Conservation (phyloP, 2,329 filamentous ascomycete species). For the Coniella vitis region DNA sequence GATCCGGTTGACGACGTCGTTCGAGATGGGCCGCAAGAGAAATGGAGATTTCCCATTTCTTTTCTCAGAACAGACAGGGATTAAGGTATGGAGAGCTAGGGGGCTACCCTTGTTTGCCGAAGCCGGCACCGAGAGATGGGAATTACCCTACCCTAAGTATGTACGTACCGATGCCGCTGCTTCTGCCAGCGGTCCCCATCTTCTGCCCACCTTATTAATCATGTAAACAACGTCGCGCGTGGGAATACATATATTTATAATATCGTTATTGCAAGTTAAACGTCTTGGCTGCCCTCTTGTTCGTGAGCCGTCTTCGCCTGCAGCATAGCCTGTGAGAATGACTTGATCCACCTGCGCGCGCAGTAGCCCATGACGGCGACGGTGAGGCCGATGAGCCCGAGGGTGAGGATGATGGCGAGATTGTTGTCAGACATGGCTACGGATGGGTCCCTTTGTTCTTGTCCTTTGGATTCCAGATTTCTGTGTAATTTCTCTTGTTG, state of each 20-base stretch:
- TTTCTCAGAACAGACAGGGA: too few species aligned
- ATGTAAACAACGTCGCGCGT: too few species aligned
- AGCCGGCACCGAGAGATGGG: not conserved
- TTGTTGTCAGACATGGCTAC: conserved; percentile 17
- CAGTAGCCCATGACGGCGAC: conserved; percentile 19
- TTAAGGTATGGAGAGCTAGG: too few species aligned
- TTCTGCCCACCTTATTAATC: too few species aligned
- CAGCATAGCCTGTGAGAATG: conserved; percentile 22
- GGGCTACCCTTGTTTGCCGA: conserved; percentile 2
- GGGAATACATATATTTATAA: too few species aligned
- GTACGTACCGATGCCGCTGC: too few species aligned
- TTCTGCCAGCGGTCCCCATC: too few species aligned
- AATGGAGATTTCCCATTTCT: not conserved
- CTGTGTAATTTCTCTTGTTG: too few species aligned
- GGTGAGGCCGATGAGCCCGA: conserved; percentile 22
- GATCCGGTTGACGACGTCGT: not conserved
- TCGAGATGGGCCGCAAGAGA: not conserved
- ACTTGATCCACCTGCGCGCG: conserved; percentile 18
- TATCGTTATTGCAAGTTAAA: too few species aligned
- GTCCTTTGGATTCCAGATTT: too few species aligned
- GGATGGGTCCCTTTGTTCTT: not conserved
- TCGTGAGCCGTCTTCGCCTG: conserved; percentile 17
- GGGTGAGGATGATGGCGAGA: conserved; percentile 23
- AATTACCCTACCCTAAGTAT: too few species aligned
- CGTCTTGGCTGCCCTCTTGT: not conserved